Conservation (phyloP, 805 yeast genomes). For the Metschnikowia gruessii region DNA sequence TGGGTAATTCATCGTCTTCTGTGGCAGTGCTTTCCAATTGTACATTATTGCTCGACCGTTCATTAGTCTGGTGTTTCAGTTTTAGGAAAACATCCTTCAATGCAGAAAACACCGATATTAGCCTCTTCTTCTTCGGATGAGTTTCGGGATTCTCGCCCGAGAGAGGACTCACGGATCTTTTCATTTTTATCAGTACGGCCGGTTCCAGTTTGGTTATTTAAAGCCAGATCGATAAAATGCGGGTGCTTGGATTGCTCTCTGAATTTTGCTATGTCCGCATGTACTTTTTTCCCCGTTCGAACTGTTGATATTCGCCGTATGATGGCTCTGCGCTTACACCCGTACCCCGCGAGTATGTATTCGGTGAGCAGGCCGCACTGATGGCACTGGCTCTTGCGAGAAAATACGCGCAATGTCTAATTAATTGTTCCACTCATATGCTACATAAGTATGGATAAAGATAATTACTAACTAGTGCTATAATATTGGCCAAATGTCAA, state of each 20-base stretch:
- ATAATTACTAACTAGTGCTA: no score
- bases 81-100: conserved; percentile 10
- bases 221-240: neutral
- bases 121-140: conserved; percentile 13
- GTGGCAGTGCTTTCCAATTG: neutral
- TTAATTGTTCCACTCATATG: no score
- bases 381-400: neutral
- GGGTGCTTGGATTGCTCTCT: neutral
- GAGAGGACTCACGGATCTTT: conserved; percentile 20
- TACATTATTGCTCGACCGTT: neutral
- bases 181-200: conserved; percentile 9
- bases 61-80: neutral
- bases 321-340: conserved; percentile 5
- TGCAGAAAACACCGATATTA: conserved; percentile 15
- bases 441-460: no score
- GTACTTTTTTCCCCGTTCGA: neutral
- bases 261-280: conserved; percentile 1
- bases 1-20: conserved; percentile 8
- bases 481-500: neutral
- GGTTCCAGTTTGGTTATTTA: neutral
- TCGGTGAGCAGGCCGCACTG: neutral
- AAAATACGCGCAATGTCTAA: neutral
- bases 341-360: conserved; percentile 2
- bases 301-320: neutral
- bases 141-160: conserved; percentile 6